Base-by-base conservation (phyloP, 805 yeast genomes). In the Candida gorgasii region DNA sequence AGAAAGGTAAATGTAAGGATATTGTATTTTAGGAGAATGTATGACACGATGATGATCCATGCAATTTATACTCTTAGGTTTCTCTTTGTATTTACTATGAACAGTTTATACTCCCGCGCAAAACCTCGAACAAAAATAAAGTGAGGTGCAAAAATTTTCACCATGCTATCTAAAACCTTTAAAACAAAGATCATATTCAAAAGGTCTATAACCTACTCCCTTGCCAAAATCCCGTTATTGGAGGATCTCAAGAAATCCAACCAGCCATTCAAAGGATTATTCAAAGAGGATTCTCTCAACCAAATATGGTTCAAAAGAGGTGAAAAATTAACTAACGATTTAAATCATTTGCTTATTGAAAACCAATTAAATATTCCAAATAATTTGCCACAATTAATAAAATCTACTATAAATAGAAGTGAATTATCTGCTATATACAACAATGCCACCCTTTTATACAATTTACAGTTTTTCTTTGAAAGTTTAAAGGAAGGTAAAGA, bases 381-480 rank as follows among this genome's bases (percentile, higher is more conserved):
- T 20, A 57, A 57, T 40, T 62, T 66, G 46, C 49, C 47, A 17
- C 59, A 65, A 47, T 57, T 77, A 38, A 61, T 77, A 34, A 49
- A 63, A 8, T 58, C 64, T 44, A 69, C 78, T 3, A 69, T 74
- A 37, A 68, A 66, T 49, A 69, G 70, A 44, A 77, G 75, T 24
- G 72, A 66, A 42, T 69, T 75, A 47, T 60, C 62, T 42, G 65
- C 63, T 27, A 62, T 76, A 36, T 73, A 72, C 51, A 63, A 73
- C 39, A 58, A 69, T 36, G 74, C 80, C 5, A 59, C 80, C 4
- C 54, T 69, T 19, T 65, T 78, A 43, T 73, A 74, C 62, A 76
- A 74, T 55, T 55, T 72, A 40, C 78, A 69, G 48, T 77, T 76
- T 45, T 69, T 68, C 50, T 60, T 77, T 39, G 79, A 78, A 40